Conservation (phyloP, 768 basidiomycete species). For the Termitomyces eurrhizus region DNA sequence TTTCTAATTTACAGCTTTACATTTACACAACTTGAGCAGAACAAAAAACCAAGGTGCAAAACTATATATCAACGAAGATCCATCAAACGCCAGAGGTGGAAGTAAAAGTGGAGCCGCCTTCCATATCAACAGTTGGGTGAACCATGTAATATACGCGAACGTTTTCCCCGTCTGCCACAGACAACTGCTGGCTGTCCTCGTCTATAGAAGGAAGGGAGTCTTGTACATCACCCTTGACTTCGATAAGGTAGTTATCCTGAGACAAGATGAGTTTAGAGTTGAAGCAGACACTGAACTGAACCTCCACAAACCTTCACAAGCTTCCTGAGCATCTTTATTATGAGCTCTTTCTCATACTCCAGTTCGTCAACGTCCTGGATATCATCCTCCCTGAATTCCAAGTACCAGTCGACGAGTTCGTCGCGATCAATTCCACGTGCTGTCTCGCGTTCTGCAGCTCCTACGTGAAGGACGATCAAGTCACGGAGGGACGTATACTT, state of each 20-base stretch:
- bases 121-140: conserved; percentile 82
- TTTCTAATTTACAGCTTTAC: conserved; percentile 7
- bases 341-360: conserved; percentile 86
- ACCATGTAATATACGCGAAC: conserved; percentile 85
- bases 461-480: conserved; percentile 79
- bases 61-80: neutral
- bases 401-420: conserved; percentile 95
- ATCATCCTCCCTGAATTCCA: conserved; percentile 84
- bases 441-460: conserved; percentile 70
- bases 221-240: conserved; percentile 79
- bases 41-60: conserved; percentile 13
- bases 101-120: conserved; percentile 42
- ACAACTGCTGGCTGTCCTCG: conserved; percentile 54
- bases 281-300: conserved; percentile 1
- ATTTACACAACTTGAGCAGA: conserved; percentile 6
- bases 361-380: conserved; percentile 82
- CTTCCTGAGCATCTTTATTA: conserved; percentile 85
- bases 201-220: conserved; percentile 69
- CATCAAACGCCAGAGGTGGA: conserved; percentile 22
- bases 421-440: conserved; percentile 81
- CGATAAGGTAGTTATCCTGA: conserved; percentile 83
- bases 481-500: conserved; percentile 89
- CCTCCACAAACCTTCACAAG: conserved; percentile 73
- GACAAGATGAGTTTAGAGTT: neutral
- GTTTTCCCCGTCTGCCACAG: conserved; percentile 49